Conservation (phyloP, 2,329 filamentous ascomycete genomes). For the Penicillium sp. region DNA sequence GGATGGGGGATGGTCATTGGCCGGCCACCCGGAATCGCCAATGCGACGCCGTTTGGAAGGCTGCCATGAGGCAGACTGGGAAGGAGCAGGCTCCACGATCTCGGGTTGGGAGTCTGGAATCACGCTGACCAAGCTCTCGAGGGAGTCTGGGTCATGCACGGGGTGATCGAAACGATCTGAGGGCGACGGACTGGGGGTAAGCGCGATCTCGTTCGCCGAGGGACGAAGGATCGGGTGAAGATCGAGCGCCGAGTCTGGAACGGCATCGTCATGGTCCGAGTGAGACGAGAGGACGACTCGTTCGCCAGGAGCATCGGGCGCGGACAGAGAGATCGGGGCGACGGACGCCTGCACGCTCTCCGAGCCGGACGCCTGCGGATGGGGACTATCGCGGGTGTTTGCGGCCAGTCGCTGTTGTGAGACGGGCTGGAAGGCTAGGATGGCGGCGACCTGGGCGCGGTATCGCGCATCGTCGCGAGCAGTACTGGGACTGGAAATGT, state of each 20-base stretch:
- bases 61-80: background rate
- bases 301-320: background rate
- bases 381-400: slow-evolving; percentile 12
- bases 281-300: background rate
- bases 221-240: background rate
- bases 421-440: slow-evolving; percentile 33
- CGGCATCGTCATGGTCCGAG: slow-evolving; percentile 1
- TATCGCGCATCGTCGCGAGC: slow-evolving; percentile 40
- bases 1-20: no score
- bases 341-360: slow-evolving; percentile 8
- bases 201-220: slow-evolving; percentile 1
- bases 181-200: slow-evolving; percentile 4
- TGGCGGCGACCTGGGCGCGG: slow-evolving; percentile 38
- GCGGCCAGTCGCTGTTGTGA: slow-evolving; percentile 20
- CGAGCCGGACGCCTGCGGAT: no score
- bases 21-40: no score
- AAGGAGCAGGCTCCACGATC: background rate
- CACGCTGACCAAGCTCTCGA: slow-evolving; percentile 37
- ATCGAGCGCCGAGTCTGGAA: background rate
- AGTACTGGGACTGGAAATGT: slow-evolving; percentile 41
- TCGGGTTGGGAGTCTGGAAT: slow-evolving; percentile 43
- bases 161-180: slow-evolving; percentile 2
- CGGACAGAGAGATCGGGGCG: background rate
- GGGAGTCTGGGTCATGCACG: slow-evolving; percentile 12
- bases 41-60: background rate